Evolutionary conservation across 2,329 filamentous ascomycete genomes (phyloP).

Genomic region (Thielaviopsis euricoi): DNA sequence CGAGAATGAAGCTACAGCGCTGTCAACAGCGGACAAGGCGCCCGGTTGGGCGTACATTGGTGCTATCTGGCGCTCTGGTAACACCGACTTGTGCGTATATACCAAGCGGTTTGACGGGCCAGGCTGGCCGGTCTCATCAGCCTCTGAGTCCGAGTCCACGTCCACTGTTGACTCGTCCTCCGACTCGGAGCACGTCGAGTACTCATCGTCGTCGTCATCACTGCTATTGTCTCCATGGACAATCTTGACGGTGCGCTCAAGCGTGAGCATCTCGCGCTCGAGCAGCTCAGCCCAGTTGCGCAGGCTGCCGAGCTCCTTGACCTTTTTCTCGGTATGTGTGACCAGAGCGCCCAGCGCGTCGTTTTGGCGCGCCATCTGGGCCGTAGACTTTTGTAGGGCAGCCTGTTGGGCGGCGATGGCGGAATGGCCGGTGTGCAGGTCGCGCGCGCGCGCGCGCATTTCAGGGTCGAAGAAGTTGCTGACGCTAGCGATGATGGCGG

Average conservation of each 20-base stretch:
- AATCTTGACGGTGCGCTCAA: constrained; percentile 47
- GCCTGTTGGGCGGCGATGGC: constrained; percentile 52
- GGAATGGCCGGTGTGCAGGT: constrained; percentile 52
- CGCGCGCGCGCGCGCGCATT: constrained; percentile 48
- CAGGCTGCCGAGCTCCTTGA: constrained; percentile 68
- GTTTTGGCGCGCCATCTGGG: constrained; percentile 43
- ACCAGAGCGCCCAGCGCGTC: constrained; percentile 49
- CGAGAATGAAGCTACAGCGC: not conserved
- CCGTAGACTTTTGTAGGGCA: constrained; percentile 44
- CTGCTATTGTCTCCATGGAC: constrained; percentile 4
- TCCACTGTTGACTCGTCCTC: not conserved
- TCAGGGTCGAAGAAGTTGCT: constrained; percentile 54
- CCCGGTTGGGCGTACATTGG: not conserved
- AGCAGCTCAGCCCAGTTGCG: constrained; percentile 81
- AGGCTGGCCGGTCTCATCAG: not conserved
- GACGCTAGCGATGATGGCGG: constrained; percentile 43
- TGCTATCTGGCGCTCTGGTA: not conserved
- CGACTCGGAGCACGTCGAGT: not conserved
- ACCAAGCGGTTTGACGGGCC: not conserved
- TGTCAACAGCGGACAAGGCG: not conserved
- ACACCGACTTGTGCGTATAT: not conserved
- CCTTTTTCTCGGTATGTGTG: constrained; percentile 40
- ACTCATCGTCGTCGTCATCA: constrained; percentile 11
- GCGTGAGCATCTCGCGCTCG: constrained; percentile 46
- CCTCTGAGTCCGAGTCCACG: not conserved